phyloP scores from a whole-genome alignment of 1,139 yeast species.

The Debaryomycetaceae sp. region DNA sequence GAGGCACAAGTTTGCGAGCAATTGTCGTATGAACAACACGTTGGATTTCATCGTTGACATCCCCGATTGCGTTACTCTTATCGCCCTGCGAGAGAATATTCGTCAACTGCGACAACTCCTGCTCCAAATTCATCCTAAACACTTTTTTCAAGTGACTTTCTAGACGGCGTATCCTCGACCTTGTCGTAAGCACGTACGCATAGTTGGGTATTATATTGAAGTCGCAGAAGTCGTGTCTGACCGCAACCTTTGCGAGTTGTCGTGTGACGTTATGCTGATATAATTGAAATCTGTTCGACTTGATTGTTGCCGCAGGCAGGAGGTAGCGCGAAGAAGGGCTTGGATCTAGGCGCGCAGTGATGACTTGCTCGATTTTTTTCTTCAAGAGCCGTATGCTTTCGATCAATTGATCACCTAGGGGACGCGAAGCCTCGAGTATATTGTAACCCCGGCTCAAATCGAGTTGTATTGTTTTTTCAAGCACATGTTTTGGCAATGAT shows the following conservation, averaged over 20 bases:
- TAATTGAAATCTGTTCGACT: constrained; percentile 20
- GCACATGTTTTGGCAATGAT: too few species aligned
- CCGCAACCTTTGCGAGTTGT: constrained; percentile 9
- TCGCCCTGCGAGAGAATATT: constrained; percentile 22
- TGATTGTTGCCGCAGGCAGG: constrained; percentile 17
- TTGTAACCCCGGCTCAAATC: constrained; percentile 20
- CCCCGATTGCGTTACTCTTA: constrained; percentile 16
- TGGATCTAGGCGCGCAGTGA: constrained; percentile 13
- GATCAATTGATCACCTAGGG: constrained; percentile 23
- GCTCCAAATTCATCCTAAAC: constrained; percentile 28
- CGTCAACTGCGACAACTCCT: constrained; percentile 25
- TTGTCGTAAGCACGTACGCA: constrained; percentile 17
- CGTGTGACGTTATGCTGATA: constrained; percentile 6
- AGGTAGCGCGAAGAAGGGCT: constrained; percentile 13
- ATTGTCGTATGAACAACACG: constrained; percentile 18
- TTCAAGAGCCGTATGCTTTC: constrained; percentile 16
- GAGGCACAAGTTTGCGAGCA: constrained; percentile 12
- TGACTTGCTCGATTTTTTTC: constrained; percentile 19
- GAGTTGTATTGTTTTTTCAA: constrained; percentile 19
- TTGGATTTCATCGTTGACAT: constrained; percentile 15
- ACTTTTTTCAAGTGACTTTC: constrained; percentile 26
- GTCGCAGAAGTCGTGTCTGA: constrained; percentile 20
- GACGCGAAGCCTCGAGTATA: constrained; percentile 11
- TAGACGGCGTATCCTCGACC: constrained; percentile 17
- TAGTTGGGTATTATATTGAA: constrained; percentile 28